These are phyloP conservation scores for Termitomyces bulborhizus DNA, from an alignment of 768 basidiomycete genomes.

Conservation along the genomic window DNA sequence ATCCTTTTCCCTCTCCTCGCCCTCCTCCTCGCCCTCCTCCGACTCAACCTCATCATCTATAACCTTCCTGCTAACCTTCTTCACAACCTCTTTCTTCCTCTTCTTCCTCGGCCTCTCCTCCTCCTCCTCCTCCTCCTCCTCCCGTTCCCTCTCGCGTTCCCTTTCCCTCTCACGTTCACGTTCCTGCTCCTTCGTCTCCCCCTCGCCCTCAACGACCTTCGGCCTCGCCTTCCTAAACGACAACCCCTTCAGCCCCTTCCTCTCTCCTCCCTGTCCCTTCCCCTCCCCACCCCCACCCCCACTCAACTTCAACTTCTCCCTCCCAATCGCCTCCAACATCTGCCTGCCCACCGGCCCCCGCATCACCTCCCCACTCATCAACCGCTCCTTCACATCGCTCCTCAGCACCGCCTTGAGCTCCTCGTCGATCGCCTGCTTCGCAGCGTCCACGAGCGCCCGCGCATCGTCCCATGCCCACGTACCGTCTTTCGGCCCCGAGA, in stretches of 20 bases:
- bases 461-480: conserved; percentile 39
- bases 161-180: too few relatives aligned
- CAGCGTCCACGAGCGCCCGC: conserved; percentile 39
- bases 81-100: conserved; percentile 41
- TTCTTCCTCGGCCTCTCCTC: conserved; percentile 52
- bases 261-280: conserved; percentile 23
- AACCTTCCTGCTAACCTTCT: conserved; percentile 27
- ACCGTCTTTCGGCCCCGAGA: conserved; percentile 30
- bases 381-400: conserved; percentile 21
- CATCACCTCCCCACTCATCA: conserved; percentile 52
- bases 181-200: conserved; percentile 30
- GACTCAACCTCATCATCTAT: conserved; percentile 48
- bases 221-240: conserved; percentile 40
- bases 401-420: background rate
- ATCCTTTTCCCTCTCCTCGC: conserved; percentile 45
- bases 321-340: conserved; percentile 44
- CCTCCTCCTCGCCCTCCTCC: conserved; percentile 45
- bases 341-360: conserved; percentile 40
- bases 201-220: conserved; percentile 24
- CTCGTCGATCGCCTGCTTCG: background rate
- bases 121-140: conserved; percentile 25
- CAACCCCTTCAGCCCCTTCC: conserved; percentile 38
- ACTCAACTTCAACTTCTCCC: conserved; percentile 40
- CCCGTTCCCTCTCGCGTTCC: too few relatives aligned
- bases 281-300: conserved; percentile 13